Conservation (phyloP, 2,329 filamentous ascomycete species). For the Elsinoe arachidis region DNA sequence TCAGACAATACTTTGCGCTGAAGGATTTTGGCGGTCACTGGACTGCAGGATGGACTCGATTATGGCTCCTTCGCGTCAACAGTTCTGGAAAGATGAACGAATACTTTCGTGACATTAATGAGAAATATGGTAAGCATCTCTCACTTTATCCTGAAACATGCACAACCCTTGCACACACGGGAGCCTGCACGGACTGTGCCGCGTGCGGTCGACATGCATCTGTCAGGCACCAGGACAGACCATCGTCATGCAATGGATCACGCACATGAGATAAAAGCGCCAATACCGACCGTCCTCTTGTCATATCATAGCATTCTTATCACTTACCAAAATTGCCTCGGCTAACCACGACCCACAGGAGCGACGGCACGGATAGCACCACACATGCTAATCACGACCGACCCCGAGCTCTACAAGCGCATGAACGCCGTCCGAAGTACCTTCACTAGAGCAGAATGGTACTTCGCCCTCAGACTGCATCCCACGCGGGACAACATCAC, state of each 20-base stretch:
- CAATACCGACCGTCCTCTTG: background rate
- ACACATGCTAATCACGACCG: constrained; percentile 29
- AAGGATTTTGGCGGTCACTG: constrained; percentile 31
- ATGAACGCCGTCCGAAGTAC: constrained; percentile 32
- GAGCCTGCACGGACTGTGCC: background rate
- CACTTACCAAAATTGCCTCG: background rate
- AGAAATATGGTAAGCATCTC: constrained; percentile 29
- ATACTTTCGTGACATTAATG: constrained; percentile 29
- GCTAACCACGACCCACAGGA: constrained; percentile 21
- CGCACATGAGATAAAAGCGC: background rate
- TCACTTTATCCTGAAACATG: background rate
- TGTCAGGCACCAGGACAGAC: background rate
- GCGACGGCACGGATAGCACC: constrained; percentile 32
- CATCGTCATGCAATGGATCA: background rate
- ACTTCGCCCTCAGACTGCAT: constrained; percentile 31
- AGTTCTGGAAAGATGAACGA: constrained; percentile 31
- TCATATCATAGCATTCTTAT: background rate
- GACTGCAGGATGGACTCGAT: constrained; percentile 29
- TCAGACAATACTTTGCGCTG: constrained; percentile 26
- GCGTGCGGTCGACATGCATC: background rate
- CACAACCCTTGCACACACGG: background rate
- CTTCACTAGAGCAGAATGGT: constrained; percentile 31
- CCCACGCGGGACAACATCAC: constrained; percentile 34
- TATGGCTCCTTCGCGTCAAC: constrained; percentile 31
- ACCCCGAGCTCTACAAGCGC: constrained; percentile 30